A percentile compares a stretch with the other conserved stretches of the same genome.
phyloP scores from a whole-genome alignment of 495 filamentous ascomycete species.

The Aspergillus ellipticus region DNA sequence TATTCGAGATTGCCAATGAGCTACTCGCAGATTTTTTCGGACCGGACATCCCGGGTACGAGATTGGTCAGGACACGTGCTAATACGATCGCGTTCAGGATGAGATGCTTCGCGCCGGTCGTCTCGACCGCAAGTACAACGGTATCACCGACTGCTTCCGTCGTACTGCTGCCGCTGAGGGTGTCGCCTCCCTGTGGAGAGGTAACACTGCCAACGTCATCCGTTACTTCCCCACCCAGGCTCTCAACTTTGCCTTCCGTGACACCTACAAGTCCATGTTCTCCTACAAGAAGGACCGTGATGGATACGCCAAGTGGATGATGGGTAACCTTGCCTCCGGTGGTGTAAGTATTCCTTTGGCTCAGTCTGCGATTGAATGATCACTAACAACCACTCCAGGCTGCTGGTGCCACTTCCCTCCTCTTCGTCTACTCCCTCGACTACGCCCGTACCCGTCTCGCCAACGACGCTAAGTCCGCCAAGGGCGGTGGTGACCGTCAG shows the following conservation, averaged over 20 bases:
- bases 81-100: conserved; percentile 60
- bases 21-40: conserved; percentile 11
- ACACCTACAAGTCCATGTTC: conserved; percentile 99
- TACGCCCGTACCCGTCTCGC: conserved; percentile 99
- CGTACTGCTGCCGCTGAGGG: conserved; percentile 81
- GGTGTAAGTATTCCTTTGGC: conserved; percentile 70
- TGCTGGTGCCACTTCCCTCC: conserved; percentile 98
- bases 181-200: conserved; percentile 88
- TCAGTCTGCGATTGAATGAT: background rate
- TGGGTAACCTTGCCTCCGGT: conserved; percentile 98
- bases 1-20: background rate
- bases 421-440: conserved; percentile 99
- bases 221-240: conserved; percentile 99
- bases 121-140: conserved; percentile 94
- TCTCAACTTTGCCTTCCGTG: conserved; percentile 99
- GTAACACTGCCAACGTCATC: conserved; percentile 99
- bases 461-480: conserved; percentile 99
- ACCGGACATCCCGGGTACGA: background rate
- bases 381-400: conserved; percentile 53
- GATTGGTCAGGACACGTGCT: conserved; percentile 7
- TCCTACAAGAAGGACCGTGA: conserved; percentile 99
- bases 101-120: conserved; percentile 99
- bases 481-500: conserved; percentile 88
- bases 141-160: conserved; percentile 90
- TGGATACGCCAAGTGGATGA: conserved; percentile 99